These are phyloP conservation scores for Heracleum sosnowskyi DNA, from an alignment of 129 eudicot genomes.

Conservation along the genomic window DNA sequence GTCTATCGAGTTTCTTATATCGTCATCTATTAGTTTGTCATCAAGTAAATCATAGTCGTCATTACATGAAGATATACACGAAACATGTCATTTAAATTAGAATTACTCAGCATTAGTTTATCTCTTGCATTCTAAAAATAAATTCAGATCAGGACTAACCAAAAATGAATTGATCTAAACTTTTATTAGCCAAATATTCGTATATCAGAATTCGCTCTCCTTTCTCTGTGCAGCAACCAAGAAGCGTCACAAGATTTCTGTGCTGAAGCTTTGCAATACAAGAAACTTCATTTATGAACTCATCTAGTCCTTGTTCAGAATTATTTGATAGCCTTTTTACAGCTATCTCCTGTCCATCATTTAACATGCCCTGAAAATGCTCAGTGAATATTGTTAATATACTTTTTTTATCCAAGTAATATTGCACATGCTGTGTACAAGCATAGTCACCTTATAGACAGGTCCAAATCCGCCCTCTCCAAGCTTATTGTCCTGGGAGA, in stretches of 20 bases:
- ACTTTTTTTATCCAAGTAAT: no score
- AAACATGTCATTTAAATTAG: no score
- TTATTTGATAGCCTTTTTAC: not conserved
- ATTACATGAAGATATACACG: no score
- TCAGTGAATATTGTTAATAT: no score
- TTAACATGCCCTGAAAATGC: not conserved
- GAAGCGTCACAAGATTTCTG: no score
- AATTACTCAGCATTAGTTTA: not conserved
- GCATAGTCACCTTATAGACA: not conserved
- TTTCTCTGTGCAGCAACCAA: no score
- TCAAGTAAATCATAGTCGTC: not conserved
- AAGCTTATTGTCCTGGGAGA: no score
- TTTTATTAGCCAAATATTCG: not conserved
- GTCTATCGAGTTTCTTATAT: not conserved
- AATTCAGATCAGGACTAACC: not conserved
- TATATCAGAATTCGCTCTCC: no score
- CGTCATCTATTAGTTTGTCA: not conserved
- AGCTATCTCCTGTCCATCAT: not conserved
- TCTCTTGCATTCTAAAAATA: not conserved
- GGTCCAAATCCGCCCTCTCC: no score
- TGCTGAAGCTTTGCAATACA: no score
- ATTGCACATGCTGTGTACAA: not conserved
- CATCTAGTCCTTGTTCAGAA: no score
- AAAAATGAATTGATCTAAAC: not conserved
- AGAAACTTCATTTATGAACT: no score